phyloP scores from a whole-genome alignment of 2,329 filamentous ascomycete genomes.

The Fusarium brachygibbosum region DNA sequence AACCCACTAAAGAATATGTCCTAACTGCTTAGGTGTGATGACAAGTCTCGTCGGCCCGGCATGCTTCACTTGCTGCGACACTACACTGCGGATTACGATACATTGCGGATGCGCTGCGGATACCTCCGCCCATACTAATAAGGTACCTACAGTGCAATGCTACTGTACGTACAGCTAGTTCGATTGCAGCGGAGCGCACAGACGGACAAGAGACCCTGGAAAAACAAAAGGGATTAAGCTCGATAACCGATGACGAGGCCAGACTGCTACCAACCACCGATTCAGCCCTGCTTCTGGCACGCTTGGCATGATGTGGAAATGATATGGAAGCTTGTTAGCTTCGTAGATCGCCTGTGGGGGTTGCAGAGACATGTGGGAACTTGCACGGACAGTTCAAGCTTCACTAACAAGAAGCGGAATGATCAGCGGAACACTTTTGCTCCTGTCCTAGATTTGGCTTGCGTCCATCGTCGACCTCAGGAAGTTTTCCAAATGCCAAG shows the following conservation, averaged over 20 bases:
- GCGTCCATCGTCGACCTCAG: slow-evolving; percentile 19
- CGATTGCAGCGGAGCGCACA: slow-evolving; percentile 1
- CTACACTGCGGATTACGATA: not conserved
- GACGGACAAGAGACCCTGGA: slow-evolving; percentile 13
- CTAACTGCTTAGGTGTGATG: slow-evolving; percentile 8
- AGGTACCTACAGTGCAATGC: not conserved
- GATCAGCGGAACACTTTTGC: slow-evolving; percentile 18
- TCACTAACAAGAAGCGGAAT: slow-evolving; percentile 23
- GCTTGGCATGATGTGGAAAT: slow-evolving; percentile 27
- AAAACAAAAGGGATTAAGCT: not conserved
- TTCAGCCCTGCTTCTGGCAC: slow-evolving; percentile 27
- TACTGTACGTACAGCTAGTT: not conserved
- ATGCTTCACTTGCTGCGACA: not conserved
- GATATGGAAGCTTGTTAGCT: slow-evolving; percentile 24
- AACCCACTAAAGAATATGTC: not conserved
- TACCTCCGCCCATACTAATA: not conserved
- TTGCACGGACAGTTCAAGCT: slow-evolving; percentile 8
- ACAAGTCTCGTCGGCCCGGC: slow-evolving; percentile 9
- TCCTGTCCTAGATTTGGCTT: slow-evolving; percentile 5
- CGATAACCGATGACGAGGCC: slow-evolving; percentile 22
- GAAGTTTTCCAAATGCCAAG: slow-evolving; percentile 19
- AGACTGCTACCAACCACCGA: slow-evolving; percentile 17
- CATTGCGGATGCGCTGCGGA: not conserved
- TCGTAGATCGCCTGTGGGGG: slow-evolving; percentile 34
- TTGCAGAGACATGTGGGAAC: slow-evolving; percentile 34